Conservation (phyloP, 2,329 filamentous ascomycete species). For the Cladophialophora immunda region DNA sequence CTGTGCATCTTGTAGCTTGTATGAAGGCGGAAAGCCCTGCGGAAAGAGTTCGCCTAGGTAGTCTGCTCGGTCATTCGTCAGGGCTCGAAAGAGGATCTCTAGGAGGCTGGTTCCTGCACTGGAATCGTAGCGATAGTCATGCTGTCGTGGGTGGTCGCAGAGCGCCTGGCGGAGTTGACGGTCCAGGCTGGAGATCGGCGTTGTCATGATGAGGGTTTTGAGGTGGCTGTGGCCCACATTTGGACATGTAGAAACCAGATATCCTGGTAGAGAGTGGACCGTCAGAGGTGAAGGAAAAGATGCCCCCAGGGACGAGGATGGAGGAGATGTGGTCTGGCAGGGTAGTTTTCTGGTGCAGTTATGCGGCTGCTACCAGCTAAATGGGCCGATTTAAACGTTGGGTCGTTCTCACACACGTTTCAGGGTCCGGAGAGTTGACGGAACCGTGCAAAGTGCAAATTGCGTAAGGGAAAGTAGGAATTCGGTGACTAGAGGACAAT, state of each 20-base stretch:
- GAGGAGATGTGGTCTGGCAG: background rate
- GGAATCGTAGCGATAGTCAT: conserved; percentile 78
- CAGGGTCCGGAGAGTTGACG: background rate
- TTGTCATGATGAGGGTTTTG: conserved; percentile 37
- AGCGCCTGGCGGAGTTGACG: conserved; percentile 84
- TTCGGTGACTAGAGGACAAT: background rate
- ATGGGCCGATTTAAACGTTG: background rate
- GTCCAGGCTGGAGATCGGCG: conserved; percentile 67
- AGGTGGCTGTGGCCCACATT: conserved; percentile 24
- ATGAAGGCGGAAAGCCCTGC: conserved; percentile 69
- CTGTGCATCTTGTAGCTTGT: conserved; percentile 86
- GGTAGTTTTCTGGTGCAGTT: background rate
- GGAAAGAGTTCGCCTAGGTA: conserved; percentile 85
- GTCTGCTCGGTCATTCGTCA: conserved; percentile 77
- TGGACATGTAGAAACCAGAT: conserved; percentile 13
- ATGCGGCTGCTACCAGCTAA: background rate
- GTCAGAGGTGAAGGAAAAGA: background rate
- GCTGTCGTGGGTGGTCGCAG: conserved; percentile 75
- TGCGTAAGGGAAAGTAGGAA: background rate
- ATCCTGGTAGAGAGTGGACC: background rate
- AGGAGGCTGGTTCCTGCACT: conserved; percentile 76
- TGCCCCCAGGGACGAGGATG: background rate
- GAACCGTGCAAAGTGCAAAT: background rate
- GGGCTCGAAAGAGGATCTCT: conserved; percentile 82
- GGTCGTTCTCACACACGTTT: background rate